A percentile compares a stretch with the other conserved stretches of the same genome.
These are phyloP conservation scores for Gnaphalium uliginosum DNA, from an alignment of 129 eudicot species.

Conservation along the genomic window DNA sequence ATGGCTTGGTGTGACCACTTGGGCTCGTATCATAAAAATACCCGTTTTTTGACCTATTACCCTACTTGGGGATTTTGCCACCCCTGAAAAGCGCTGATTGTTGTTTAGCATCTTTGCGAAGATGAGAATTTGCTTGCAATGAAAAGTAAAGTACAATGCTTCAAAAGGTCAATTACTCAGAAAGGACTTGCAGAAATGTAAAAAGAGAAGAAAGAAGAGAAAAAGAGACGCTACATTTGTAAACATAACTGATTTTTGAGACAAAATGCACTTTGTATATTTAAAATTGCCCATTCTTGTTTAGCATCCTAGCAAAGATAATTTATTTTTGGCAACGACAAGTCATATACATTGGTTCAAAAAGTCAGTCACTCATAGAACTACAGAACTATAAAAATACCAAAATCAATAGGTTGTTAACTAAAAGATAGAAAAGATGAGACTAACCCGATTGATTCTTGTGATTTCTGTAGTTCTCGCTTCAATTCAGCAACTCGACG, in stretches of 20 bases:
- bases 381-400: neutral
- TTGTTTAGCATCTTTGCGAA: neutral
- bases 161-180: neutral
- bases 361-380: neutral
- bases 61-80: constrained; percentile 8
- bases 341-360: neutral
- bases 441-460: constrained; percentile 77
- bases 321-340: neutral
- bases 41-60: constrained; percentile 6
- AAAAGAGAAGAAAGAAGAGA: neutral
- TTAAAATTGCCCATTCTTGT: neutral
- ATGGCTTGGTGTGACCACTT: neutral
- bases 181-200: neutral
- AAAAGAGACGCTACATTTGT: neutral
- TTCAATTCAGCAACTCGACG: constrained; percentile 71
- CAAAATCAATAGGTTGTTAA: constrained; percentile 9
- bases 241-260: neutral
- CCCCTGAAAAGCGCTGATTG: neutral
- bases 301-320: neutral
- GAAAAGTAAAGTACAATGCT: neutral
- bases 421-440: constrained; percentile 12
- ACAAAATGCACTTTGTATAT: neutral
- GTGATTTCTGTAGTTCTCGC: constrained; percentile 69
- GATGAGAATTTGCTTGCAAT: constrained; percentile 4
- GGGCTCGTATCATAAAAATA: neutral